Conservation (phyloP, 495 filamentous ascomycete species). For the Tetracladium marchalianum region DNA sequence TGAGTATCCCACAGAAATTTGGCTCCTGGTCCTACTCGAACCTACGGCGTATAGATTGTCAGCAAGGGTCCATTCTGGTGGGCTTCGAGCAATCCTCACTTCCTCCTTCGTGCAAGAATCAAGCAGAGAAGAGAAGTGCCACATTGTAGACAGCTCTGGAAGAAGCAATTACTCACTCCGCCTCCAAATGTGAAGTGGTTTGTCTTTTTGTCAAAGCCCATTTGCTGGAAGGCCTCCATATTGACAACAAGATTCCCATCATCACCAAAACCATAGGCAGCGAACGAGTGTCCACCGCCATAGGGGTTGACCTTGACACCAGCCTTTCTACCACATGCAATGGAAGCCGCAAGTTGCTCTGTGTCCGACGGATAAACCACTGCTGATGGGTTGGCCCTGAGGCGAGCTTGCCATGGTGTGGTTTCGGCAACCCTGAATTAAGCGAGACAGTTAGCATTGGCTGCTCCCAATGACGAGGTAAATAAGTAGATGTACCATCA, state of each 20-base stretch:
- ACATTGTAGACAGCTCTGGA: too few species aligned
- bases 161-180: not conserved
- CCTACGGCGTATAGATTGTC: too few species aligned
- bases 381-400: not conserved
- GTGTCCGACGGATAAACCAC: not conserved
- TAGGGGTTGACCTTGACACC: not conserved
- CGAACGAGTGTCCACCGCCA: conserved; percentile 1
- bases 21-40: not conserved
- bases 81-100: too few species aligned
- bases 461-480: too few species aligned
- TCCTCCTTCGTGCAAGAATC: too few species aligned
- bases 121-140: too few species aligned
- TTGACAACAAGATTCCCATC: not conserved
- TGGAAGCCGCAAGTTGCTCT: not conserved
- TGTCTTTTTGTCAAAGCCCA: not conserved
- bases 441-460: too few species aligned
- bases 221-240: not conserved
- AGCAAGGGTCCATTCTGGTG: too few species aligned
- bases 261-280: not conserved
- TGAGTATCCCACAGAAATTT: not conserved
- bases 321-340: not conserved
- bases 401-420: not conserved
- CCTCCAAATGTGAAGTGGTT: conserved; percentile 1
- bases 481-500: too few species aligned
- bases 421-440: not conserved